These are phyloP conservation scores for Pseudopithomyces chartarum DNA, from an alignment of 2,329 filamentous ascomycete genomes.

Conservation along the genomic window DNA sequence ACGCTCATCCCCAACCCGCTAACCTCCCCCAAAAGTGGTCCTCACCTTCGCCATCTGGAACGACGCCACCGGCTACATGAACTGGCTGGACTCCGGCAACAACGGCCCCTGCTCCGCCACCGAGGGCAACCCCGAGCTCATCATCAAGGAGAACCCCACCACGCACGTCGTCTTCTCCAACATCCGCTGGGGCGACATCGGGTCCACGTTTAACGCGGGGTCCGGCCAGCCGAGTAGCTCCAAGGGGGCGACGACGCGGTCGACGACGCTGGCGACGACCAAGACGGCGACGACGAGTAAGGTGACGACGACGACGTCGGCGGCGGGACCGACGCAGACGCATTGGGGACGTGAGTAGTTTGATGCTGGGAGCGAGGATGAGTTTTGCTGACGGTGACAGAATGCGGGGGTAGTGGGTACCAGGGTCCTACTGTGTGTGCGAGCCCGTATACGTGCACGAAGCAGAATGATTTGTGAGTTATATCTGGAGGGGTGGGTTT, in stretches of 20 bases:
- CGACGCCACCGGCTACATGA: slow-evolving; percentile 68
- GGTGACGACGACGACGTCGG: neutral
- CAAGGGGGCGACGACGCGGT: neutral
- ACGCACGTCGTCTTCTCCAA: slow-evolving; percentile 63
- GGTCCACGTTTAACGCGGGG: slow-evolving; percentile 48
- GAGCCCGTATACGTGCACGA: neutral
- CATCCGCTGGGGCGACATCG: slow-evolving; percentile 64
- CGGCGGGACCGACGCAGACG: neutral
- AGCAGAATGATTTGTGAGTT: slow-evolving; percentile 1
- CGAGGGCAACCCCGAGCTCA: slow-evolving; percentile 57
- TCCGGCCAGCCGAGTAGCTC: neutral
- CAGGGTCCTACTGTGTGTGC: neutral
- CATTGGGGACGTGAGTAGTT: neutral
- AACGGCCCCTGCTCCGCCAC: slow-evolving; percentile 58
- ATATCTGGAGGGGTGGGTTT: neutral
- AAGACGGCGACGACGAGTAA: neutral
- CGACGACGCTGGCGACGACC: neutral
- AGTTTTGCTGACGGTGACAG: neutral
- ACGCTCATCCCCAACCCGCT: too few relatives aligned
- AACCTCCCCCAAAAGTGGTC: too few relatives aligned
- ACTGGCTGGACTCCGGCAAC: slow-evolving; percentile 65
- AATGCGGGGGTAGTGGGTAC: neutral
- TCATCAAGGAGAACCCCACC: slow-evolving; percentile 55
- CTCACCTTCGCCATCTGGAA: slow-evolving; percentile 65
- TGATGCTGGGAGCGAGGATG: neutral